Evolutionary conservation across 148 eudicot genomes (phyloP), one percentile per base, ranked within the genome.

Genomic region (Rhododendron ovatum): DNA sequence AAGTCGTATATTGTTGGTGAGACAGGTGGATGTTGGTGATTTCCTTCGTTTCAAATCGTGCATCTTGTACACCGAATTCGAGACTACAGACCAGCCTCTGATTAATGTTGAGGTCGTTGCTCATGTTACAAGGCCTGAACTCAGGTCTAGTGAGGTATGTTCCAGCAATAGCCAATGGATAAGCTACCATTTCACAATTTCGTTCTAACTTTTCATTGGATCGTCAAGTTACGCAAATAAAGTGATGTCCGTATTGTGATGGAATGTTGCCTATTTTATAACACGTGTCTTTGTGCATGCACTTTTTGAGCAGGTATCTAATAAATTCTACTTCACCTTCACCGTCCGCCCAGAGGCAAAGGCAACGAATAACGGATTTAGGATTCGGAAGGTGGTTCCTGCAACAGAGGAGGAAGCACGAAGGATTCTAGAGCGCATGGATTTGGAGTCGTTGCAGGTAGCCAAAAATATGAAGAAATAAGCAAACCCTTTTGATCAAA

Each of bases 21-120:
- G 90, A 86, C 92, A 97, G 99, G 98, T 97, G 90, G 99, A 97
- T 86, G 98, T 95, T 80, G 99, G 99, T 78, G 98, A 97, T 87
- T 94, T 95, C 89, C 87, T 95, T 91, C 95, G 99, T 78, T 90
- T 97, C 90, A 97, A 93, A 87, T 93, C 99, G 5, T 97, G 99
- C 75, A 95, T 97, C 41, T 90, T 97, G 85, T 95, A 93, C 90
- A 97, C 98, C 26, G 99, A 97, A 90, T 82, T 87, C 63, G 95
- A 94, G 88, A 86, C 89, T 87, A 89, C 95, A 41, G 96, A 95
- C 71, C 92, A 87, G 87, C 99, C 99, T 75, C 85, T 97, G 12
- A 95, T 97, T 81, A 92, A 93, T 77, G 89, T 97, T 75, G 98
- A 97, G 93, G 99, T 97, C 61, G 94, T 95, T 45, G 99, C 99